Evolutionary conservation across 164 flowering plant genomes (phyloP).

Genomic region (Magnolia officinalis): DNA sequence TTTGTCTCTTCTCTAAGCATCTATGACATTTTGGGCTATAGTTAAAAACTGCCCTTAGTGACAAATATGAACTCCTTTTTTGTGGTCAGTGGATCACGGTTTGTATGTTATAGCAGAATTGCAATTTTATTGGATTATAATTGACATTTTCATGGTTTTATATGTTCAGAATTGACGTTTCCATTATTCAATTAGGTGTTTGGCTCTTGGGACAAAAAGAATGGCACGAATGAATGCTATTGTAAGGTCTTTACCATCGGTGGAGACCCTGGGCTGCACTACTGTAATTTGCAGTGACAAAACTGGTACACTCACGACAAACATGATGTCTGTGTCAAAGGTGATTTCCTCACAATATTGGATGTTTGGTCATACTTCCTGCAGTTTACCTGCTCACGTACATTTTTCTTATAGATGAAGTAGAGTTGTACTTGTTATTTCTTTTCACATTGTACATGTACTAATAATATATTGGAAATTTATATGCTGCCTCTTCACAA

Average conservation of each 20-base stretch:
- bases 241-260: slow-evolving; percentile 95
- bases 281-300: slow-evolving; percentile 99
- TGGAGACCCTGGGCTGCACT: slow-evolving; percentile 96
- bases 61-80: too few relatives aligned
- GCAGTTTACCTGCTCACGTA: neutral
- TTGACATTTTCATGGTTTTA: neutral
- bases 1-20: neutral
- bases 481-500: too few relatives aligned
- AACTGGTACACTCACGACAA: slow-evolving; percentile 96
- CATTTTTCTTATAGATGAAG: neutral
- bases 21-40: neutral
- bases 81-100: too few relatives aligned
- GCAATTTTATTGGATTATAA: neutral
- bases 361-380: neutral
- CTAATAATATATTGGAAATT: too few relatives aligned
- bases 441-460: too few relatives aligned
- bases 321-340: slow-evolving; percentile 99
- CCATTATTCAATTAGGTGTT: slow-evolving; percentile 48
- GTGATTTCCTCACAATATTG: slow-evolving; percentile 32
- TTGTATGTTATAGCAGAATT: too few relatives aligned
- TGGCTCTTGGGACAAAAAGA: slow-evolving; percentile 97
- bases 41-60: too few relatives aligned
- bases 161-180: neutral
- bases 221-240: slow-evolving; percentile 98
- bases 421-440: too few relatives aligned